These are phyloP conservation scores for Ophiostoma ips DNA, from an alignment of 2,329 filamentous ascomycete genomes.

Conservation along the genomic window DNA sequence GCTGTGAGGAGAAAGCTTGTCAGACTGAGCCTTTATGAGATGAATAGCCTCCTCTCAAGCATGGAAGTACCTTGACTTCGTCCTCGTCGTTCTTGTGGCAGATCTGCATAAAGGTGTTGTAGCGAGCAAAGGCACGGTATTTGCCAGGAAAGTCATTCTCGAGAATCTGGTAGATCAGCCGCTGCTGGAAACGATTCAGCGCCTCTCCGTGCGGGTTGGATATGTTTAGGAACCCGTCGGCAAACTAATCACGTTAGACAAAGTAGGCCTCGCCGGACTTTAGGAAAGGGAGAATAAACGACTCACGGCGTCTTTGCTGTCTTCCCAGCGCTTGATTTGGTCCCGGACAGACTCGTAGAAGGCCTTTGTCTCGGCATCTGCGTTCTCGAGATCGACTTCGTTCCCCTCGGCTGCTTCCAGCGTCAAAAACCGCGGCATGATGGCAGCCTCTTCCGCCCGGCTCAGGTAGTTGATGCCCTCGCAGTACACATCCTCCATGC, in stretches of 20 bases:
- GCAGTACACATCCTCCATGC: constrained; percentile 16
- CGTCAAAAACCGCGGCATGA: neutral
- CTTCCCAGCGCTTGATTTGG: constrained; percentile 9
- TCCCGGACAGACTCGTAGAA: constrained; percentile 10
- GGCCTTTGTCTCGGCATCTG: constrained; percentile 5
- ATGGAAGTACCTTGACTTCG: neutral
- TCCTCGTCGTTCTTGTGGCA: constrained; percentile 4
- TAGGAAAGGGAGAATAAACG: neutral
- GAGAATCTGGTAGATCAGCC: constrained; percentile 17
- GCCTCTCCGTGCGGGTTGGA: constrained; percentile 14
- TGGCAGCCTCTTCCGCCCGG: constrained; percentile 12
- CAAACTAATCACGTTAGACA: neutral
- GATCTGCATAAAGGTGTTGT: constrained; percentile 13
- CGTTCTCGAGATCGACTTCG: neutral
- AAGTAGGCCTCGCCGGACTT: too few species aligned
- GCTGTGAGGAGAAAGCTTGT: neutral
- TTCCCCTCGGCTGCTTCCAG: neutral
- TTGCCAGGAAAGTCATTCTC: constrained; percentile 13
- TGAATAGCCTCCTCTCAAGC: neutral
- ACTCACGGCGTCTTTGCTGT: neutral
- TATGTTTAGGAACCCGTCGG: constrained; percentile 11
- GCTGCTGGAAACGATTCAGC: constrained; percentile 18
- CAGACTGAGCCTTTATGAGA: neutral
- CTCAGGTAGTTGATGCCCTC: constrained; percentile 22
- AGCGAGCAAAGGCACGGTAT: constrained; percentile 8